Percentiles rank a stretch among this genome's conserved stretches.
Evolutionary conservation across 805 yeast species (phyloP).

Genomic region (Candida coquimbonensis): DNA sequence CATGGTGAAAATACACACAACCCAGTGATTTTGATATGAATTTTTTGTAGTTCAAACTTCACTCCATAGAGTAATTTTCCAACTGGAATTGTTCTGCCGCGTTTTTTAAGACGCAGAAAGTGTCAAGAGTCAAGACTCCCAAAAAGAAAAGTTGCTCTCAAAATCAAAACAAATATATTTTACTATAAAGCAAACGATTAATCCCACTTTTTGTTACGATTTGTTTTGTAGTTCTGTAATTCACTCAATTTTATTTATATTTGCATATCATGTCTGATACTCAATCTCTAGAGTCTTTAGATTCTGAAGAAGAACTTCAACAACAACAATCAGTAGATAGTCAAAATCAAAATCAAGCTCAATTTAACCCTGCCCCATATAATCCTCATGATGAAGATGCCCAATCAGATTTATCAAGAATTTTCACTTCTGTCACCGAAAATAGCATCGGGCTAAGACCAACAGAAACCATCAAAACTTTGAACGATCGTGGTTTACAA

Average conservation of each 20-base stretch:
- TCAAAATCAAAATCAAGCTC: constrained; percentile 1
- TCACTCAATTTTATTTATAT: no score
- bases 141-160: not conserved
- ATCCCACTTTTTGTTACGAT: not conserved
- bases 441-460: constrained; percentile 26
- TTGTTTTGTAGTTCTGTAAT: no score
- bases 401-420: constrained; percentile 33
- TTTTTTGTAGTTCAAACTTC: no score
- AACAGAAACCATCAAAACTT: constrained; percentile 71
- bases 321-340: constrained; percentile 8
- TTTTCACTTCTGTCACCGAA: constrained; percentile 16
- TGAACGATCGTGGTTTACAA: constrained; percentile 55
- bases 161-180: not conserved
- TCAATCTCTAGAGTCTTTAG: constrained; percentile 18
- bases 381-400: constrained; percentile 43
- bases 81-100: constrained; percentile 5
- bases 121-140: not conserved
- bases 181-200: not conserved
- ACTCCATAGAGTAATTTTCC: not conserved
- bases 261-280: not conserved
- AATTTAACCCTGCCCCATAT: constrained; percentile 30
- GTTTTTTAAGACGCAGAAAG: not conserved
- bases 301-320: constrained; percentile 2
- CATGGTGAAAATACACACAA: no score
- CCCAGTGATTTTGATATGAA: not conserved